These are phyloP conservation scores for Sporobolomyces phaffii DNA, from an alignment of 768 basidiomycete genomes.

Conservation along the genomic window DNA sequence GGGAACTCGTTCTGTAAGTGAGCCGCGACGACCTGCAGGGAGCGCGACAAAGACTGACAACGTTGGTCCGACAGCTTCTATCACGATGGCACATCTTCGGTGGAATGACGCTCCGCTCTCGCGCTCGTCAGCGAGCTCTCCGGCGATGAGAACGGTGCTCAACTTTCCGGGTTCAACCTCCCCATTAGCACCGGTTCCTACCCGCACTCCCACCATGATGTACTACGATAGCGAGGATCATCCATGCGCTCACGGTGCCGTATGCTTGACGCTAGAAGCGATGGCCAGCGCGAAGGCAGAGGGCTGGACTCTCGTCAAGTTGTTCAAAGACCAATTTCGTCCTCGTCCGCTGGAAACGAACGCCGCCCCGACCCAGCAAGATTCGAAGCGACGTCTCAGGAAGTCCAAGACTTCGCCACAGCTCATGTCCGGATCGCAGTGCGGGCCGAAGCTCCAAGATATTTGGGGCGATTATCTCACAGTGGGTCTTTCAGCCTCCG, in stretches of 20 bases:
- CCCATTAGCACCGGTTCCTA: too few relatives aligned
- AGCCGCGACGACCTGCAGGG: background rate
- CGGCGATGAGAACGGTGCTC: conserved; percentile 13
- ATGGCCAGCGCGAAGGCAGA: background rate
- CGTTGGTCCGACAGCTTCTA: background rate
- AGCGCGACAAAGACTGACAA: too few relatives aligned
- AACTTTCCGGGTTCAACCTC: conserved; percentile 5
- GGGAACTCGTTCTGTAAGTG: conserved; percentile 19
- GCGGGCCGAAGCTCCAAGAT: conserved; percentile 10
- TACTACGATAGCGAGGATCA: conserved; percentile 15
- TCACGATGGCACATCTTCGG: conserved; percentile 15
- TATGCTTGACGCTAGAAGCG: background rate
- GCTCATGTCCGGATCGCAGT: too few relatives aligned
- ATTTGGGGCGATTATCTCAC: conserved; percentile 21
- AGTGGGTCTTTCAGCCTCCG: too few relatives aligned
- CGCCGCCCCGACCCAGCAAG: background rate
- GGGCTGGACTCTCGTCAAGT: conserved; percentile 16
- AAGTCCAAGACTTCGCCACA: background rate
- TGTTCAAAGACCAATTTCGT: conserved; percentile 23
- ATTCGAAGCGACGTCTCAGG: background rate
- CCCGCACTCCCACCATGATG: background rate
- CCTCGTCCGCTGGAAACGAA: background rate
- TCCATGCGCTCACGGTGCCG: conserved; percentile 1
- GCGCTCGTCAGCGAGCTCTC: background rate
- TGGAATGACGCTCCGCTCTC: conserved; percentile 8